Percentiles rank a stretch among this genome's conserved stretches.
phyloP scores from a whole-genome alignment of 2,329 filamentous ascomycete species.

The Colletotrichum brevisporum region DNA sequence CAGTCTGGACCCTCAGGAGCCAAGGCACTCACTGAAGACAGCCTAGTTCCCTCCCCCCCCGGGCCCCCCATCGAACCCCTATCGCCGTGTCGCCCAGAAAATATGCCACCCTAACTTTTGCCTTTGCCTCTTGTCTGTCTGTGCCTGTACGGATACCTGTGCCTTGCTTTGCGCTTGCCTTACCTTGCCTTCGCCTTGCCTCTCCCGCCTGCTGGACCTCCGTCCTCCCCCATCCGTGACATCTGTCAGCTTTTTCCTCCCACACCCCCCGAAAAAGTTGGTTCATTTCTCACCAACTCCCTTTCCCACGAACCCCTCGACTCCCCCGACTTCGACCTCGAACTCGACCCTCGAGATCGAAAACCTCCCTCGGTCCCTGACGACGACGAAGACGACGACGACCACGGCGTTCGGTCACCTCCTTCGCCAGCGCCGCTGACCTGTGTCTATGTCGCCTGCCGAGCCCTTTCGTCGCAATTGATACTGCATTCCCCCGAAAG shows the following conservation, averaged over 20 bases:
- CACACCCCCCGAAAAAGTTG: slow-evolving; percentile 36
- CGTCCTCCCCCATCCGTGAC: slow-evolving; percentile 28
- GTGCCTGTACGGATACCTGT: neutral
- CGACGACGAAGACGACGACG: slow-evolving; percentile 9
- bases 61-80: neutral
- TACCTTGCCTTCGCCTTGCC: neutral
- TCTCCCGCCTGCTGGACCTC: neutral
- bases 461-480: slow-evolving; percentile 31
- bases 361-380: slow-evolving; percentile 13
- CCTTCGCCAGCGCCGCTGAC: slow-evolving; percentile 29
- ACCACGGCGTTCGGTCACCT: slow-evolving; percentile 16
- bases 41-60: slow-evolving; percentile 18
- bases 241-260: slow-evolving; percentile 39
- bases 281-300: slow-evolving; percentile 20
- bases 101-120: slow-evolving; percentile 17
- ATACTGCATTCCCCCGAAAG: neutral
- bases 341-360: slow-evolving; percentile 24
- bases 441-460: slow-evolving; percentile 32
- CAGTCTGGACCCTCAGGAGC: too few relatives aligned
- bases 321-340: slow-evolving; percentile 10
- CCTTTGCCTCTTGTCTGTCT: slow-evolving; percentile 14
- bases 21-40: too few relatives aligned
- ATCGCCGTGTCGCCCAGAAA: slow-evolving; percentile 11
- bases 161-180: neutral
- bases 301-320: slow-evolving; percentile 28